Evolutionary conservation across 2,329 filamentous ascomycete species (phyloP).

Genomic region (Claviceps citrina): DNA sequence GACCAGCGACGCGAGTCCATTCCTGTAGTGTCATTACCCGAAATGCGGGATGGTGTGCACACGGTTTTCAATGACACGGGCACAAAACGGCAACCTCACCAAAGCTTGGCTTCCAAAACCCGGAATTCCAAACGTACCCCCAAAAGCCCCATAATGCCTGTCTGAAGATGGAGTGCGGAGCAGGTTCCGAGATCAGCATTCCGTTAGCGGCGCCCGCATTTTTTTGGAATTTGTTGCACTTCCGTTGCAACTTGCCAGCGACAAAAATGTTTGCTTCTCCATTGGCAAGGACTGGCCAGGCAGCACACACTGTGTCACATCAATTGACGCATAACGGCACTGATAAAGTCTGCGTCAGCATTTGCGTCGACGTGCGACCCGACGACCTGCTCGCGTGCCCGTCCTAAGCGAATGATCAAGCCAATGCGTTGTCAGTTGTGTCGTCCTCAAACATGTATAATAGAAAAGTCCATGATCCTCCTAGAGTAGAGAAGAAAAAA

Average conservation of each 20-base stretch:
- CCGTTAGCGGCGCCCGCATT: not conserved
- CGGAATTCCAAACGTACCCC: too few relatives aligned
- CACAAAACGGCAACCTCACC: not conserved
- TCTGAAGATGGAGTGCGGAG: not conserved
- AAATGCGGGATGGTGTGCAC: not conserved
- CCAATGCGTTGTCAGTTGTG: too few relatives aligned
- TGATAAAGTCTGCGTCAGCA: not conserved
- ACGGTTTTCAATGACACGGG: not conserved
- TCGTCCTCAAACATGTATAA: too few relatives aligned
- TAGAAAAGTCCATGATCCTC: too few relatives aligned
- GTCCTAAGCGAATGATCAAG: not conserved
- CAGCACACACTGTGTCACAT: not conserved
- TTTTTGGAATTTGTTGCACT: too few relatives aligned
- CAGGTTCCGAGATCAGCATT: not conserved
- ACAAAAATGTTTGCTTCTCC: not conserved
- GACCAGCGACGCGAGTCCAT: not conserved
- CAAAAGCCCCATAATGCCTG: too few relatives aligned
- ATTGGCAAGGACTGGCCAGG: not conserved
- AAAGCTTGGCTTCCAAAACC: not conserved
- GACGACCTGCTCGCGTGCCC: not conserved
- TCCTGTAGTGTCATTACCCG: not conserved
- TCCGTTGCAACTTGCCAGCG: too few relatives aligned
- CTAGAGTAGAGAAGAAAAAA: not conserved
- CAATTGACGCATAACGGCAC: not conserved
- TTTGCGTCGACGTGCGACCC: not conserved